A percentile compares a stretch with the other conserved stretches of the same genome.
Evolutionary conservation across 192 early-diverging fungal genomes (phyloP).

Genomic region (Gigaspora rosea): DNA sequence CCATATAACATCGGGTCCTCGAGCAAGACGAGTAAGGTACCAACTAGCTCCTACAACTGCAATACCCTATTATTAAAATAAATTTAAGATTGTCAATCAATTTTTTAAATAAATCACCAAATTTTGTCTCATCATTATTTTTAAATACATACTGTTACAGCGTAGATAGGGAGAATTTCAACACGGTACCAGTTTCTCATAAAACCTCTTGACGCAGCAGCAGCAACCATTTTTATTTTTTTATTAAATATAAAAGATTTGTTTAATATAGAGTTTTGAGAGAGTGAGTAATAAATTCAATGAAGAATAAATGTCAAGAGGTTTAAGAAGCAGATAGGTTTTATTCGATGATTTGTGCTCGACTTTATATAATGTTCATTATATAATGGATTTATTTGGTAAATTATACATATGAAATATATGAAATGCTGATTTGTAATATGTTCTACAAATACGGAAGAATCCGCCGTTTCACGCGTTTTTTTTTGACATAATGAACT

Average conservation of each 20-base stretch:
- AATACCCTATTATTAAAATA: slow-evolving; percentile 12
- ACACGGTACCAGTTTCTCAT: slow-evolving; percentile 58
- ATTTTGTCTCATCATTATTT: not conserved
- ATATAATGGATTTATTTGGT: no score
- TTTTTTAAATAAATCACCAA: not conserved
- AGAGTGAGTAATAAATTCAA: not conserved
- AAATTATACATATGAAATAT: no score
- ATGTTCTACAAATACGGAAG: not conserved
- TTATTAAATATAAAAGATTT: not conserved
- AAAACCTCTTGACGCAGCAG: slow-evolving; percentile 40
- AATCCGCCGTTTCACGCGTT: not conserved
- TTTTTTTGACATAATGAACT: no score
- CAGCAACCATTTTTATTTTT: slow-evolving; percentile 46
- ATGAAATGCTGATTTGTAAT: no score
- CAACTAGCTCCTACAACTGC: slow-evolving; percentile 45
- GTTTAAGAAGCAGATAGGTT: not conserved
- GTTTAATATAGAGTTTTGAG: not conserved
- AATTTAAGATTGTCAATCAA: not conserved
- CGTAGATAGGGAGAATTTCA: slow-evolving; percentile 64
- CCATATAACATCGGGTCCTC: slow-evolving; percentile 64
- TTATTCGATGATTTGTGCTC: not conserved
- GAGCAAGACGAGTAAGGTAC: slow-evolving; percentile 60
- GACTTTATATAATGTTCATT: no score
- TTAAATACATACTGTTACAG: slow-evolving; percentile 29
- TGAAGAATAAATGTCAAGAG: not conserved